These are phyloP conservation scores for Lipomyces chichibuensis DNA, from an alignment of 805 yeast species.

Conservation along the genomic window DNA sequence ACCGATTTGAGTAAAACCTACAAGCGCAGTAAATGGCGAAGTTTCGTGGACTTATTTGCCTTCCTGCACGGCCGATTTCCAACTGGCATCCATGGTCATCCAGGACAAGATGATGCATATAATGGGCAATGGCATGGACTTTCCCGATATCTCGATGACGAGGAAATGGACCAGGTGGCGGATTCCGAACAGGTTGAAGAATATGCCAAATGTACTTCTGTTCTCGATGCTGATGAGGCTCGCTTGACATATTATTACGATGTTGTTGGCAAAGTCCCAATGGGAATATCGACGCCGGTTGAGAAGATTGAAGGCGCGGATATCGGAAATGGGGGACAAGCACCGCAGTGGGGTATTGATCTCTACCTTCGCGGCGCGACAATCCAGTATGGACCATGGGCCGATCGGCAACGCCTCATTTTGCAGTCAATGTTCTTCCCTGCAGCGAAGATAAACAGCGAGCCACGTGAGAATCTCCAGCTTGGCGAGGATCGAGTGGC, in stretches of 20 bases:
- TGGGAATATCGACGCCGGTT: constrained; percentile 32
- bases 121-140: constrained; percentile 73
- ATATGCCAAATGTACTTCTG: constrained; percentile 76
- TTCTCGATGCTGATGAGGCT: constrained; percentile 63
- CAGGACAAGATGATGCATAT: neutral
- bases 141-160: constrained; percentile 61
- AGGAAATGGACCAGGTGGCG: constrained; percentile 43
- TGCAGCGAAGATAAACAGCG: constrained; percentile 58
- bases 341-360: constrained; percentile 65
- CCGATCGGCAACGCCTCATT: constrained; percentile 77
- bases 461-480: constrained; percentile 47
- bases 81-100: neutral
- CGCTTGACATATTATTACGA: constrained; percentile 70
- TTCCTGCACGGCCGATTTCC: constrained; percentile 11
- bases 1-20: constrained; percentile 2
- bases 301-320: constrained; percentile 41
- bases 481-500: constrained; percentile 61
- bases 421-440: constrained; percentile 74
- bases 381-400: constrained; percentile 92
- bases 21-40: constrained; percentile 22
- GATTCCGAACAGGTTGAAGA: constrained; percentile 54
- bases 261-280: constrained; percentile 65
- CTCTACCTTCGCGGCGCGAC: constrained; percentile 62
- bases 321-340: constrained; percentile 60
- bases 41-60: constrained; percentile 23